Evolutionary conservation across 352 stramenopile genomes (phyloP), one percentile per base, ranked within the genome.

Genomic region (Pythium myriotylum): DNA sequence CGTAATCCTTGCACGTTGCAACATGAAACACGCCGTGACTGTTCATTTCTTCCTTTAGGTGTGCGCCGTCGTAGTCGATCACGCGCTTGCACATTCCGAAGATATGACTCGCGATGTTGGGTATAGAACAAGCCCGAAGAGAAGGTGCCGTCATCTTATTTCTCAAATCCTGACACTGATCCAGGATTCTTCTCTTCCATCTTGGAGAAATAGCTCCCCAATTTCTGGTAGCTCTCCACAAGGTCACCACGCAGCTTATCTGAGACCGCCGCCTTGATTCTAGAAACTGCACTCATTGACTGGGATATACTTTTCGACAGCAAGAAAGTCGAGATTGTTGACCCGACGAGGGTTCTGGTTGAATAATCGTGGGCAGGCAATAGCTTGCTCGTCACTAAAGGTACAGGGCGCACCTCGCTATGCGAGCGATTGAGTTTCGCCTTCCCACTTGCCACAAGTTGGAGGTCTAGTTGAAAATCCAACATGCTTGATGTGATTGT

Each of bases 21-120:
- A 64, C 47, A 2, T 68, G 49, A 20, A 45, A 66, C 0, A 65
- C 57, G 1, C 57, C 54, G 9, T 23, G 20, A 3, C 42, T 24
- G 42, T 73, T 67, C 56, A 65, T 74, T 17, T 71, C 62, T 26
- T 41, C 52, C 46, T 62, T 74, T 2, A 35, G 29, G 29, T 35
- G 29, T 5, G 22, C 22, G 23, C 43, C 19, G 43, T 50, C n/a
- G 43, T 32, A 35, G 41, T 14, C 43, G 9, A 4, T 26, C 3
- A n/a, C 20, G 16, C 20, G n/a, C 43, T 51, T 3, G 52, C 29
- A 27, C 29, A 4, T 16, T 3, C n/a, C 17, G 41, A 35, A 16
- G 19, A 48, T 48, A 24, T 49, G 39, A 3, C 8, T 29, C 12
- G 20, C 19, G 20, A 12, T 46, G 1, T 48, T 48, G 14, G 41